Evolutionary conservation across 495 filamentous ascomycete species (phyloP), one percentile per base, ranked within the genome.

Genomic region (Penicillium herquei): DNA sequence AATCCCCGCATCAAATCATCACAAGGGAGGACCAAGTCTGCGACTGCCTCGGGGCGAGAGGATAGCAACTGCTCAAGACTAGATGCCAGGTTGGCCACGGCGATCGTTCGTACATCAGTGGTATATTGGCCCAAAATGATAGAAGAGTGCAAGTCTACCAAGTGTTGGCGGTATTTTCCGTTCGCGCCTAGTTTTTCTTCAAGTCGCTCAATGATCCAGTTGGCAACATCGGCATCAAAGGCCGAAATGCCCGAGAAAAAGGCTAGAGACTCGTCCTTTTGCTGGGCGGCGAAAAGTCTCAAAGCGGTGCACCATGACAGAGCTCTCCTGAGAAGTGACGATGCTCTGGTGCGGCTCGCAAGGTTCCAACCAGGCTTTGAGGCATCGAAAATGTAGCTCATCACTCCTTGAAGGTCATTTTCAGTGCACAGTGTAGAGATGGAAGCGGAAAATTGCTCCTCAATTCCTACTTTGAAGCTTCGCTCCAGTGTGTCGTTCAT

Each of bases 401-500:
- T 39, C 21, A 70, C 61, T 34, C 62, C 67, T 7, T 69, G 13
- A 32, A 77, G 54, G 14, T 66, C 62, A 44, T 70, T 63, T 31
- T 63, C 46, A n/a, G 66, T 53, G n/a, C 60, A 70, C 12, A 71
- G 48, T 10, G 61, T 47, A 34, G 62, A 47, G n/a, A 75, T 35
- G 1, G 67, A 68, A n/a, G 47, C 1, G 0, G 51, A n/a, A 16
- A 66, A 48, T 49, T 56, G 57, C 73, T 70, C 58, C 63, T 74
- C 73, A 21, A 43, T 39, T 0, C 59, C 62, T 1, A 64, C 66
- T 9, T 68, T 58, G 6, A 77, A 52, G 31, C 66, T 67, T 21
- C 70, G 71, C 44, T 73, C 71, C 33, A 72, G 50, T 0, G 60
- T 57, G 32, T 77, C 77, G 31, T 67, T 74, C n/a, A 80, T 33